Evolutionary conservation across 1,284 basidiomycete genomes (phyloP), one percentile per base, ranked within the genome.

Genomic region (Stygiomarasmius scandens): DNA sequence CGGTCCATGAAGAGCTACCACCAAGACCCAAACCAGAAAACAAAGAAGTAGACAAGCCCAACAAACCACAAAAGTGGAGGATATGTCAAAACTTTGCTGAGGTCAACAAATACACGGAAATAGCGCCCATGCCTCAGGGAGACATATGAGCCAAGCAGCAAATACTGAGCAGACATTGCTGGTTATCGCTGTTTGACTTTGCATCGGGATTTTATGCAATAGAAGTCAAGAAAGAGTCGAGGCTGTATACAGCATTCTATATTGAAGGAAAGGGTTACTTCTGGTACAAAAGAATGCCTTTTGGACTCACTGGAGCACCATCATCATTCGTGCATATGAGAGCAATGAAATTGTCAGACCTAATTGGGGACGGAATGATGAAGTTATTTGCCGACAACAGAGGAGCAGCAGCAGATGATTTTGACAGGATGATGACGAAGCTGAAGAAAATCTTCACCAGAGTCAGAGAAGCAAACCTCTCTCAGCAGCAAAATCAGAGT

Each of bases 261-360:
- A 65, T 78, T 0, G 71, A 74, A 58, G 77, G 77, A 0, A 47
- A 65, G 19, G 78, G 77, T 1, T 75, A 71, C 54, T 74, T 71
- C 54, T 63, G 62, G 41, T 77, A 75, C 58, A 52, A 53, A 2
- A 53, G 68, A 1, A 77, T 79, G 75, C 77, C 74, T 0, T 76
- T 77, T 54, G 74, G 77, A 0, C 55, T 77, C 1, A 78, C 77
- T 9, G 77, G 75, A 2, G 74, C 71, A 10, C 76, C 76, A 22
- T 71, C 71, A 1, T 68, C 64, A 1, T 78, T 77, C 57, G 68
- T 61, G 4, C 29, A 74, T 3, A 65, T 74, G 61, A 71, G 71
- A 2, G 71, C 71, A 1, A 25, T 45, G 0, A 43, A 58, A 9
- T 52, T 78, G n/a, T 60, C 68, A 10, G 75, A 75, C 49, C 61